Base-by-base conservation (phyloP, 1,139 yeast genomes). In the Lodderomyces metapsilosis region DNA sequence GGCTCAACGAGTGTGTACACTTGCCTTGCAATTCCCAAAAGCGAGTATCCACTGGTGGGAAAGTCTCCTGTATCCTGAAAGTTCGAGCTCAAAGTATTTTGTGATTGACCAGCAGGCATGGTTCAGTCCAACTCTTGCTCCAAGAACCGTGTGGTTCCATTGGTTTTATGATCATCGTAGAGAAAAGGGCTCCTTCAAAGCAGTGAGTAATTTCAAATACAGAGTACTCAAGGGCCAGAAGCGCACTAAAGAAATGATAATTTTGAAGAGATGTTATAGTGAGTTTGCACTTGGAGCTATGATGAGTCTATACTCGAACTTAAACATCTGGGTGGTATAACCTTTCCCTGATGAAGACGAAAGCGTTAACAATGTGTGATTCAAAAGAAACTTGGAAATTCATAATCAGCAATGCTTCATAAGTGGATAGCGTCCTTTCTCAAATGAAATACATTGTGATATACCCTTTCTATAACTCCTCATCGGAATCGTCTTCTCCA, bases 401-500 rank as follows among this genome's bases (percentile, higher is more conserved):
- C n/a, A n/a, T n/a, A n/a, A n/a, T n/a, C n/a, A n/a, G n/a, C n/a
- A n/a, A n/a, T n/a, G n/a, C n/a, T n/a, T n/a, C n/a, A n/a, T n/a
- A n/a, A n/a, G n/a, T n/a, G n/a, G n/a, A n/a, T n/a, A n/a, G n/a
- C n/a, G n/a, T 20, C 22, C 22, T 20, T 20, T 20, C 7, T 20
- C 22, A 20, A 20, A n/a, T n/a, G n/a, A 20, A 20, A 20, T 20
- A 20, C 5, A 20, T 5, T 20, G 8, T 20, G 22, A n/a, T n/a
- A 20, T 5, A 5, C 8, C 22, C 8, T 20, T 20, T 13, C 24
- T 38, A 44, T 33, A 40, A 40, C 34, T 42, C 47, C 33, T 44
- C 47, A 33, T 42, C 38, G 28, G 42, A 38, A 28, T 70, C 76
- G 38, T 64, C 72, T 37, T 66, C 66, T 16, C 53, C 69, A 48